Evolutionary conservation across 192 early-diverging fungal species (phyloP).

Genomic region (Spizellomyces sp.): DNA sequence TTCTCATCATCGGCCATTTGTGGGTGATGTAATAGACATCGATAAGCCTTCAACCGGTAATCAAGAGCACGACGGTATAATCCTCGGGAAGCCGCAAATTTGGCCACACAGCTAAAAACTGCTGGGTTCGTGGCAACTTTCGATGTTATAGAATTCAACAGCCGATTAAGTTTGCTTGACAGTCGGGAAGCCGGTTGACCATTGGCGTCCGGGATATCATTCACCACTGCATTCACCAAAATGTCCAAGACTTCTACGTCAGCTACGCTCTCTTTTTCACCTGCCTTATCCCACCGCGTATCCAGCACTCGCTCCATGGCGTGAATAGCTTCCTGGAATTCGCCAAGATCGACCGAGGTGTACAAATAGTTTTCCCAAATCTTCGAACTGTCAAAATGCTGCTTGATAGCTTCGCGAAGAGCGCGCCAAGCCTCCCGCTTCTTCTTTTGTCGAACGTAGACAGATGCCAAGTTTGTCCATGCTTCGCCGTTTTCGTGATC

Average conservation of each 20-base stretch:
- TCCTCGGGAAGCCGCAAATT: slow-evolving; percentile 75
- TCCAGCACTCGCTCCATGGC: slow-evolving; percentile 83
- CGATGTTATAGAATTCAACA: slow-evolving; percentile 73
- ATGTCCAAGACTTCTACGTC: slow-evolving; percentile 80
- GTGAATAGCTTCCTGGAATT: slow-evolving; percentile 81
- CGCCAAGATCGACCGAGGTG: slow-evolving; percentile 72
- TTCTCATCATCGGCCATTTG: slow-evolving; percentile 66
- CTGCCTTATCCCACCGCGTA: slow-evolving; percentile 68
- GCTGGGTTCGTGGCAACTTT: slow-evolving; percentile 73
- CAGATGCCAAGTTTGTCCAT: slow-evolving; percentile 94
- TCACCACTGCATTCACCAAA: slow-evolving; percentile 68
- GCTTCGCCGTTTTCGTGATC: slow-evolving; percentile 85
- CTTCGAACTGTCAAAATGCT: slow-evolving; percentile 80
- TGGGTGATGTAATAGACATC: slow-evolving; percentile 77
- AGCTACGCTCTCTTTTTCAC: slow-evolving; percentile 62
- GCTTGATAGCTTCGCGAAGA: slow-evolving; percentile 78
- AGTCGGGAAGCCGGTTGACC: slow-evolving; percentile 38
- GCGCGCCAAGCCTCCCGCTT: slow-evolving; percentile 83
- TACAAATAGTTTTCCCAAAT: slow-evolving; percentile 95
- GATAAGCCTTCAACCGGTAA: slow-evolving; percentile 80
- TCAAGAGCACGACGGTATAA: slow-evolving; percentile 73
- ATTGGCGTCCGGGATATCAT: slow-evolving; percentile 16
- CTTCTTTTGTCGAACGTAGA: slow-evolving; percentile 70
- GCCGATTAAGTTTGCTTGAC: slow-evolving; percentile 54
- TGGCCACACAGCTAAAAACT: slow-evolving; percentile 75